Evolutionary conservation across 768 basidiomycete genomes (phyloP).

Genomic region (Omphalotus guepiniiformis): DNA sequence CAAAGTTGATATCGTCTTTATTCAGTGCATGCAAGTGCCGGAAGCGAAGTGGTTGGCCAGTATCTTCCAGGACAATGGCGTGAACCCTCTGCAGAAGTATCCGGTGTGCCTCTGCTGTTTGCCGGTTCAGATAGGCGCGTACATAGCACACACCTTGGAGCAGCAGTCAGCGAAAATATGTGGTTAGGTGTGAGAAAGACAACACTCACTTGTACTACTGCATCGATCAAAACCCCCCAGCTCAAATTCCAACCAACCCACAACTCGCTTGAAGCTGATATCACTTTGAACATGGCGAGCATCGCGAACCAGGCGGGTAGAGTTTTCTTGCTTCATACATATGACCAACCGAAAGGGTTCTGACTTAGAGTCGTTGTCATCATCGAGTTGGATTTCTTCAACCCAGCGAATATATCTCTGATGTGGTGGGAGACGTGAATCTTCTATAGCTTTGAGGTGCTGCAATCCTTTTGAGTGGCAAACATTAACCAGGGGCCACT

Average conservation of each 20-base stretch:
- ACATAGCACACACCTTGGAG: not conserved
- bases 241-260: conserved; percentile 7
- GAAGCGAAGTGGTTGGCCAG: not conserved
- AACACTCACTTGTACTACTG: not conserved
- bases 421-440: conserved; percentile 5
- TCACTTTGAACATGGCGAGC: conserved; percentile 7
- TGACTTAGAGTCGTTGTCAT: not conserved
- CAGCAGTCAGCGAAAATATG: not conserved
- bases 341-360: not conserved
- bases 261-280: conserved; percentile 6
- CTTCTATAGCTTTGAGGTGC: conserved; percentile 13
- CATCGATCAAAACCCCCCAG: not conserved
- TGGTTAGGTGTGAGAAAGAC: not conserved
- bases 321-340: not conserved
- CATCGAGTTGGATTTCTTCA: not conserved
- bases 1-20: not conserved
- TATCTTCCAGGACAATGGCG: conserved; percentile 3
- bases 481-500: not conserved
- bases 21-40: conserved; percentile 7
- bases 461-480: conserved; percentile 8
- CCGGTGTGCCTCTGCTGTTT: not conserved
- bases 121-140: not conserved
- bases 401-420: conserved; percentile 19
- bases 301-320: not conserved
- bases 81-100: not conserved